These are phyloP conservation scores for Podospora anserina DNA, from an alignment of 495 filamentous ascomycete genomes.

Conservation along the genomic window DNA sequence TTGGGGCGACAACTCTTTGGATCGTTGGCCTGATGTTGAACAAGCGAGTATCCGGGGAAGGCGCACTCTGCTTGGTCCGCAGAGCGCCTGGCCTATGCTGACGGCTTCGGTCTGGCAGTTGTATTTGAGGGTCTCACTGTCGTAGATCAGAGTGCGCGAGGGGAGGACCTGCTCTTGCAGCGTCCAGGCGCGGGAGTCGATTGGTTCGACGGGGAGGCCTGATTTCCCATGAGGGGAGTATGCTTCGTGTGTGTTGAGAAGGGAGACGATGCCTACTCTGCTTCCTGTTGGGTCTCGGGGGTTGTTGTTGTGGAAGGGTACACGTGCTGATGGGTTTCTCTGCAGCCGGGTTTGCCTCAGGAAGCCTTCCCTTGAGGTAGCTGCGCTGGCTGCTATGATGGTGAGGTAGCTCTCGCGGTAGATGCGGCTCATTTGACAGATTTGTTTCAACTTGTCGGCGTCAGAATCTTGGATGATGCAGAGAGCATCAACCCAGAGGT, in stretches of 20 bases:
- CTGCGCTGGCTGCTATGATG: background rate
- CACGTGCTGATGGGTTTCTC: background rate
- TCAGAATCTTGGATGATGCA: conserved; percentile 4
- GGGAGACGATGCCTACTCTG: background rate
- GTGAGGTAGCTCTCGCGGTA: conserved; percentile 4
- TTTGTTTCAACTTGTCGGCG: background rate
- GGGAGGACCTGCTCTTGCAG: background rate
- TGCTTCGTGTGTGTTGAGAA: background rate
- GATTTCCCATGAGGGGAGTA: background rate
- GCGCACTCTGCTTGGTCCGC: background rate
- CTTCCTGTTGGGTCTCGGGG: background rate
- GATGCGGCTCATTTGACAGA: background rate
- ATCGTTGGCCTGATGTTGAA: background rate
- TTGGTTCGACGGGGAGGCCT: background rate
- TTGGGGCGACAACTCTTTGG: background rate
- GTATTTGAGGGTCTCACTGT: background rate
- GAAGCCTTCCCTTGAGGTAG: background rate
- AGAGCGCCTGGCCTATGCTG: conserved; percentile 3
- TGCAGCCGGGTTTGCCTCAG: background rate
- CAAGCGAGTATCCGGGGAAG: background rate
- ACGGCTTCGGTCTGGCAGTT: background rate
- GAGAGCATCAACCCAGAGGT: conserved; percentile 2
- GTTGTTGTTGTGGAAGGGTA: background rate
- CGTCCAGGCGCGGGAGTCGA: background rate
- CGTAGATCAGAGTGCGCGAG: background rate